Percentiles rank a stretch among this genome's conserved stretches.
These are phyloP conservation scores for Astrothelium subdiscretum DNA, from an alignment of 495 filamentous ascomycete genomes.

Conservation along the genomic window DNA sequence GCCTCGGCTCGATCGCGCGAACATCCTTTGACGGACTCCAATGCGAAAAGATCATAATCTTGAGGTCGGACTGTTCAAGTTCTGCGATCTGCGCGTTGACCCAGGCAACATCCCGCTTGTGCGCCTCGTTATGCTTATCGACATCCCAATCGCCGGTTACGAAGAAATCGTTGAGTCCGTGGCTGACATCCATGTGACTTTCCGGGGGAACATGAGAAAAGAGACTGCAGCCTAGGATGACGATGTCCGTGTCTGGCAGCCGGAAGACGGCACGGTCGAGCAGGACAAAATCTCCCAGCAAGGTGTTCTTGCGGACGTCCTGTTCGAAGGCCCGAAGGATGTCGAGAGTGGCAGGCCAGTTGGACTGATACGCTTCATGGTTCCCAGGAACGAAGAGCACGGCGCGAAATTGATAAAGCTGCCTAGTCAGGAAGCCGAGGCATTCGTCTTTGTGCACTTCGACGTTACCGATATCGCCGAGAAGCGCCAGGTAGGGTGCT, in stretches of 20 bases:
- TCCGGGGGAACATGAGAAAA: conserved; percentile 31
- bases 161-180: conserved; percentile 40
- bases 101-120: conserved; percentile 37
- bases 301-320: background rate
- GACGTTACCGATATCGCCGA: conserved; percentile 45
- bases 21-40: conserved; percentile 34
- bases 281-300: conserved; percentile 7
- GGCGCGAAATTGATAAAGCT: conserved; percentile 36
- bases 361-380: conserved; percentile 40
- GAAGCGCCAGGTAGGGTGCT: conserved; percentile 42
- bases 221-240: conserved; percentile 40
- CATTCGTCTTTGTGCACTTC: conserved; percentile 28
- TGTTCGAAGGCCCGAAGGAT: conserved; percentile 22
- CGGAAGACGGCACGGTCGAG: conserved; percentile 33
- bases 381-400: conserved; percentile 46
- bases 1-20: conserved; percentile 30
- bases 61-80: conserved; percentile 29
- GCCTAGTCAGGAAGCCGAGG: conserved; percentile 34
- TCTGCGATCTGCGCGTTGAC: conserved; percentile 36
- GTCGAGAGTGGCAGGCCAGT: conserved; percentile 26
- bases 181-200: conserved; percentile 22
- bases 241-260: conserved; percentile 24
- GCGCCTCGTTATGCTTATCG: conserved; percentile 29
- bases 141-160: conserved; percentile 37
- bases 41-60: conserved; percentile 41